Evolutionary conservation across 2,329 filamentous ascomycete species (phyloP).

Genomic region (Aspergillus neoniger): DNA sequence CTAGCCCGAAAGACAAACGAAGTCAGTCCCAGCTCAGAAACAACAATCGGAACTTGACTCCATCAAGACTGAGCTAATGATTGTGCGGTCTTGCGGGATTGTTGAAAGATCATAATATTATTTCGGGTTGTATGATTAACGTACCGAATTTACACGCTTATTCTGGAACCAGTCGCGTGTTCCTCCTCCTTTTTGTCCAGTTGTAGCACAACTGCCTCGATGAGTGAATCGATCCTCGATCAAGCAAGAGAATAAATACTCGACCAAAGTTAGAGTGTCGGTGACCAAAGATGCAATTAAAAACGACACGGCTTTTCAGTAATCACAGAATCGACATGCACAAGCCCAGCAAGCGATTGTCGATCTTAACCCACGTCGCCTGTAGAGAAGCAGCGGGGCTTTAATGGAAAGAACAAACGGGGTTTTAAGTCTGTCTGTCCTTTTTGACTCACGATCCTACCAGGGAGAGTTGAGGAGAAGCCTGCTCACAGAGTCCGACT

Average conservation of each 20-base stretch:
- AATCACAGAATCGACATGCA: conserved; percentile 22
- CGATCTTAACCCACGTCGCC: conserved; percentile 20
- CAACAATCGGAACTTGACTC: not conserved
- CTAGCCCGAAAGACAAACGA: not conserved
- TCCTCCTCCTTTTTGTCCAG: not conserved
- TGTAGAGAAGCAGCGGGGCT: conserved; percentile 22
- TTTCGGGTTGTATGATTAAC: not conserved
- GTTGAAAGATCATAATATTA: not conserved
- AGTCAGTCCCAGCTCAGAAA: conserved; percentile 1
- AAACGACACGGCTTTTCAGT: conserved; percentile 6
- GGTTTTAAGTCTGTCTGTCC: not conserved
- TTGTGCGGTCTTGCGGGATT: not conserved
- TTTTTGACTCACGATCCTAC: conserved; percentile 9
- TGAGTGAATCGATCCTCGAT: not conserved
- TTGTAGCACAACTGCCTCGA: not conserved
- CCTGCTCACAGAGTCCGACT: conserved; percentile 42
- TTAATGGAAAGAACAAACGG: conserved; percentile 1
- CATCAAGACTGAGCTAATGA: not conserved
- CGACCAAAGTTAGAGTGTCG: not conserved
- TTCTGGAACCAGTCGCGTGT: conserved; percentile 1
- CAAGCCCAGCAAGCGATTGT: conserved; percentile 37
- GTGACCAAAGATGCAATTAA: conserved; percentile 2
- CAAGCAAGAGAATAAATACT: not conserved
- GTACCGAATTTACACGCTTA: conserved; percentile 5
- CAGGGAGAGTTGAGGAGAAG: conserved; percentile 20